phyloP scores from a whole-genome alignment of 2,329 filamentous ascomycete genomes.

The Fusarium sp. region DNA sequence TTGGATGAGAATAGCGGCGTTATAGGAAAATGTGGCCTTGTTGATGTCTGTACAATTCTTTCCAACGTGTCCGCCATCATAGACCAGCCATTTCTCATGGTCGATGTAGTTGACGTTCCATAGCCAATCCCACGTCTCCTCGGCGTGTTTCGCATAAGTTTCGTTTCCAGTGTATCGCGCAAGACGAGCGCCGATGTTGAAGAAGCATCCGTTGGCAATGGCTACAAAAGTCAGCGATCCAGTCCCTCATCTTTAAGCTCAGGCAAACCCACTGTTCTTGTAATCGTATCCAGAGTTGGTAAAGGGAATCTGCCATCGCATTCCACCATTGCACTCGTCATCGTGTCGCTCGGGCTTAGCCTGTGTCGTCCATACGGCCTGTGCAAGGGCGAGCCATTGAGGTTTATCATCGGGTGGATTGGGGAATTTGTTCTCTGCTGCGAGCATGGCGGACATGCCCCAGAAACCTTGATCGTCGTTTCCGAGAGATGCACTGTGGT shows the following conservation, averaged over 20 bases:
- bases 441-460: constrained; percentile 75
- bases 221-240: constrained; percentile 50
- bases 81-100: constrained; percentile 69
- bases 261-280: constrained; percentile 68
- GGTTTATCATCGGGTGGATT: constrained; percentile 66
- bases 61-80: constrained; percentile 70
- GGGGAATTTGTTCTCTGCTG: constrained; percentile 73
- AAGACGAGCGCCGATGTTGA: constrained; percentile 75
- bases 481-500: constrained; percentile 70
- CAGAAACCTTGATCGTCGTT: constrained; percentile 81
- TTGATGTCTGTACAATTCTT: constrained; percentile 72
- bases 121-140: constrained; percentile 73
- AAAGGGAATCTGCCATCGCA: constrained; percentile 82
- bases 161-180: constrained; percentile 76
- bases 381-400: constrained; percentile 74
- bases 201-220: constrained; percentile 73
- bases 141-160: constrained; percentile 73
- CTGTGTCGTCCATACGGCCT: constrained; percentile 76
- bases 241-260: neutral
- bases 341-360: constrained; percentile 73
- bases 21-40: constrained; percentile 75
- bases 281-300: constrained; percentile 83
- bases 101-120: constrained; percentile 68
- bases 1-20: constrained; percentile 70
- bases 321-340: constrained; percentile 73